These are phyloP conservation scores for Senecio squalidus DNA, from an alignment of 140 eudicot species.

Conservation along the genomic window DNA sequence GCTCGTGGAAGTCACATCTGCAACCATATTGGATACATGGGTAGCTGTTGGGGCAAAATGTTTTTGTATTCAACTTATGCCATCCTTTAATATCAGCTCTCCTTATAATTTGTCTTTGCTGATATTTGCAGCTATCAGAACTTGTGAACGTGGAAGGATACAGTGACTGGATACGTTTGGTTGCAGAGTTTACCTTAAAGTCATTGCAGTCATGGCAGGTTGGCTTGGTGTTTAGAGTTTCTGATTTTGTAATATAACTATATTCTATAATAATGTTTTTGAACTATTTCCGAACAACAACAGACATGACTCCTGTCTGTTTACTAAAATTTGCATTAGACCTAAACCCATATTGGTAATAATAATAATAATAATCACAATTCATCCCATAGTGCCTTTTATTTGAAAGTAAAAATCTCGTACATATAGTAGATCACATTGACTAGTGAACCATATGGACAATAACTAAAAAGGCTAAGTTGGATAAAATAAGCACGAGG, in stretches of 20 bases:
- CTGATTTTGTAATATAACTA: not conserved
- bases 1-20: slow-evolving; percentile 10
- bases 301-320: slow-evolving; percentile 1
- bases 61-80: not conserved
- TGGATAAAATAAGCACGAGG: not conserved
- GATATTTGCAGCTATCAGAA: slow-evolving; percentile 71
- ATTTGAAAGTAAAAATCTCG: not conserved
- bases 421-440: not conserved
- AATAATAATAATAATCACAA: not conserved
- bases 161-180: slow-evolving; percentile 93
- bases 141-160: slow-evolving; percentile 96
- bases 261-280: no score
- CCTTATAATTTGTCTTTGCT: slow-evolving; percentile 10
- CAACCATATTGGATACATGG: not conserved
- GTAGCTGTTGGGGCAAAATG: slow-evolving; percentile 2
- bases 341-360: not conserved
- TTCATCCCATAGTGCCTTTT: not conserved
- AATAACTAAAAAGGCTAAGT: not conserved
- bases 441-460: not conserved
- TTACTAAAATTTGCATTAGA: not conserved
- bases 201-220: slow-evolving; percentile 99
- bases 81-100: slow-evolving; percentile 6
- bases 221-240: slow-evolving; percentile 18
- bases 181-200: slow-evolving; percentile 91
- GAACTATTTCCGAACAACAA: slow-evolving; percentile 1